A percentile compares a stretch with the other conserved stretches of the same genome.
Conservation (phyloP, 2,329 filamentous ascomycete species). For the Metarhizium sp. region DNA sequence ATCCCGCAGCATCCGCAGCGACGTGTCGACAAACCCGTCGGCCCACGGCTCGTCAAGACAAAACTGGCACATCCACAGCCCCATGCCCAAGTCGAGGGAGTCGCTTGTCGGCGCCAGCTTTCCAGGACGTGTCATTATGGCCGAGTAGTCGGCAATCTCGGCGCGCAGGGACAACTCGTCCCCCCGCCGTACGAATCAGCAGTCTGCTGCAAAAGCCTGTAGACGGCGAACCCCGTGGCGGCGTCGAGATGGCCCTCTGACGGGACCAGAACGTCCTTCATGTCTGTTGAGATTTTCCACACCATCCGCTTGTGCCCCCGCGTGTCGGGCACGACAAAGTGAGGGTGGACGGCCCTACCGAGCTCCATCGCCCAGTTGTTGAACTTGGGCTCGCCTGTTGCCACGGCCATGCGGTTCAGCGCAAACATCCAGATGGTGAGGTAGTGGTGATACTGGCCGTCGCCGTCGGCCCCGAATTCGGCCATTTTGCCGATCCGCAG, state of each 20-base stretch:
- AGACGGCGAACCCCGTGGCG: slow-evolving; percentile 43
- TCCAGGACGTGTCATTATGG: slow-evolving; percentile 32
- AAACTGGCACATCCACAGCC: slow-evolving; percentile 47
- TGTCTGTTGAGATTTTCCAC: slow-evolving; percentile 46
- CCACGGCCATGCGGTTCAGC: slow-evolving; percentile 42
- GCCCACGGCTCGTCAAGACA: slow-evolving; percentile 40
- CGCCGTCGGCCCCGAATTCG: slow-evolving; percentile 37
- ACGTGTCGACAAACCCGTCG: slow-evolving; percentile 20
- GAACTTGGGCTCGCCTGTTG: slow-evolving; percentile 33
- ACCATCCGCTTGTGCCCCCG: slow-evolving; percentile 28
- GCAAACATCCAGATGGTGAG: slow-evolving; percentile 56
- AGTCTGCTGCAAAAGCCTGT: slow-evolving; percentile 34
- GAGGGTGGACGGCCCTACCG: slow-evolving; percentile 41
- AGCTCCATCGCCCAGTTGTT: slow-evolving; percentile 43
- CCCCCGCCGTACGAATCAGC: slow-evolving; percentile 16
- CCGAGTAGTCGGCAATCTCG: slow-evolving; percentile 43
- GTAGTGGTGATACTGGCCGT: slow-evolving; percentile 55
- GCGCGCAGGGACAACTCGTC: slow-evolving; percentile 20
- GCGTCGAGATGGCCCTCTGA: slow-evolving; percentile 48
- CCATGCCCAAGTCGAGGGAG: slow-evolving; percentile 49
- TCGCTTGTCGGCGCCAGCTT: slow-evolving; percentile 36
- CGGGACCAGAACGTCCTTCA: slow-evolving; percentile 34
- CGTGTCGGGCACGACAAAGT: slow-evolving; percentile 30
- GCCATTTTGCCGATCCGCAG: slow-evolving; percentile 47
- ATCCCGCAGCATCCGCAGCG: slow-evolving; percentile 18